A percentile compares a stretch with the other conserved stretches of the same genome.
Conservation (phyloP, 306 rosid species). For the Pterocarpus santalinus region DNA sequence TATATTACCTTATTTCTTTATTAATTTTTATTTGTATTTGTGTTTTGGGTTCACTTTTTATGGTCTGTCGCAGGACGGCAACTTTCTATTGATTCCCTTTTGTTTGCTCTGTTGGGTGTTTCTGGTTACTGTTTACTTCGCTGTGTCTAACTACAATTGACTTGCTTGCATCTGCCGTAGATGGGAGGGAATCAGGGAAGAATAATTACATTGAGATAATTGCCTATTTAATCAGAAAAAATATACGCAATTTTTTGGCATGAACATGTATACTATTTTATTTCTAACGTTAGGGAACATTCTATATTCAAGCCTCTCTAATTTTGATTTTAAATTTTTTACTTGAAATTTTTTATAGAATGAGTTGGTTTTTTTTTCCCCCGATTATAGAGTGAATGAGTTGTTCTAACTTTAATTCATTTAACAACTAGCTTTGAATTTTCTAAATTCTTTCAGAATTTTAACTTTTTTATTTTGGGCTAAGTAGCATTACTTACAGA, state of each 20-base stretch:
- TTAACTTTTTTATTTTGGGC: too few relatives aligned
- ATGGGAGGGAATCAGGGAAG: neutral
- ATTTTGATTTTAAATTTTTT: too few relatives aligned
- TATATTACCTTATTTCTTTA: neutral
- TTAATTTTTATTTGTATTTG: neutral
- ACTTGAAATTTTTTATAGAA: too few relatives aligned
- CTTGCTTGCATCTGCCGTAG: neutral
- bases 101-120: conserved; percentile 26
- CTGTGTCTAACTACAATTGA: conserved; percentile 7
- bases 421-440: too few relatives aligned
- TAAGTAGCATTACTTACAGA: too few relatives aligned
- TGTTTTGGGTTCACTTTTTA: conserved; percentile 30
- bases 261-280: neutral
- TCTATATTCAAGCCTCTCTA: neutral
- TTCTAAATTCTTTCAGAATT: too few relatives aligned
- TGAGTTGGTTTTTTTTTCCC: neutral
- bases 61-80: conserved; percentile 39
- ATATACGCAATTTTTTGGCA: neutral
- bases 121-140: conserved; percentile 20
- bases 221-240: neutral
- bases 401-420: too few relatives aligned
- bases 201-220: neutral
- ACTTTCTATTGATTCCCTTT: conserved; percentile 39
- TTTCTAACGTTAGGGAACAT: neutral
- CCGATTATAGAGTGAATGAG: too few relatives aligned